Evolutionary conservation across 73 alveolate species (phyloP).

Genomic region (Tetrahymena elliotti): DNA sequence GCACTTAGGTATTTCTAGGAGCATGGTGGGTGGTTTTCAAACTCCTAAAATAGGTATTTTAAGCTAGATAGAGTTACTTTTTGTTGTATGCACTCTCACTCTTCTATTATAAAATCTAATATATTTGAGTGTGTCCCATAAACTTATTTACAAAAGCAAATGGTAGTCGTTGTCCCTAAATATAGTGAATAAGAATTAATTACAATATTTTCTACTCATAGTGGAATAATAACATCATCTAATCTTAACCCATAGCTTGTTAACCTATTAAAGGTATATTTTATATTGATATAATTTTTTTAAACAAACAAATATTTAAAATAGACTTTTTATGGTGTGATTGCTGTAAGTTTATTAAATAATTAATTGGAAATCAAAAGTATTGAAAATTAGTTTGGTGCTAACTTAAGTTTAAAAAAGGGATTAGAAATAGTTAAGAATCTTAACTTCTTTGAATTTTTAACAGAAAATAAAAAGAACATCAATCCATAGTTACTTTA

Average conservation of each 20-base stretch:
- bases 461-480: neutral
- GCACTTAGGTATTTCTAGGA: neutral
- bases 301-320: too few relatives aligned
- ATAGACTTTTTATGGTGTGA: neutral
- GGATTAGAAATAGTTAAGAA: neutral
- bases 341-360: neutral
- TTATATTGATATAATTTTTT: too few relatives aligned
- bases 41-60: neutral
- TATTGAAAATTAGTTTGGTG: neutral
- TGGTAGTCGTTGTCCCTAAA: neutral
- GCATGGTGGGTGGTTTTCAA: neutral
- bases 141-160: neutral
- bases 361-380: neutral
- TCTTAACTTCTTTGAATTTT: neutral
- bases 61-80: neutral
- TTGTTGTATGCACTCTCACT: neutral
- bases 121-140: neutral
- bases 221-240: neutral
- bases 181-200: neutral
- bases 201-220: neutral
- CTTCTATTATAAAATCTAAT: neutral
- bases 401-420: neutral
- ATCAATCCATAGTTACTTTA: neutral
- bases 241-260: neutral
- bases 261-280: neutral